Percentiles rank a stretch among this genome's conserved stretches.
phyloP scores from a whole-genome alignment of 192 early-diverging fungal genomes.

The Geranomyces variabilis region DNA sequence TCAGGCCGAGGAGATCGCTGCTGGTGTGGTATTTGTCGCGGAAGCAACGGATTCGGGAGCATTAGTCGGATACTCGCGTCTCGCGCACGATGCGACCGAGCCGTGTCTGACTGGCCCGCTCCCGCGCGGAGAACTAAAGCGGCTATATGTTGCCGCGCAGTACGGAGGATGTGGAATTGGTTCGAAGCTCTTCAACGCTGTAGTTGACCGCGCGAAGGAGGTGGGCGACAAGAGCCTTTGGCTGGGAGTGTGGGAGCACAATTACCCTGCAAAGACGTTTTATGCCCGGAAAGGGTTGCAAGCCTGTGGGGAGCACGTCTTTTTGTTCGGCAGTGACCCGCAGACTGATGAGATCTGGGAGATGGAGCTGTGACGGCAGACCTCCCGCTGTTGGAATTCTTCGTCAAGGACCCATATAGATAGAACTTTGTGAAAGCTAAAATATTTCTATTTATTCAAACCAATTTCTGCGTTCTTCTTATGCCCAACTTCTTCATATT shows the following conservation, averaged over 20 bases:
- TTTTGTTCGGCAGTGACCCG: slow-evolving; percentile 17
- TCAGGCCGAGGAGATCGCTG: background rate
- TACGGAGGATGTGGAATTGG: background rate
- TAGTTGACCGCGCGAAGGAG: background rate
- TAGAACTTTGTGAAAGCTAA: no score
- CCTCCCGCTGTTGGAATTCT: no score
- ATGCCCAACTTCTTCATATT: no score
- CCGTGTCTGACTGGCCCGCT: background rate
- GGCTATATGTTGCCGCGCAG: slow-evolving; percentile 10
- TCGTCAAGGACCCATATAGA: no score
- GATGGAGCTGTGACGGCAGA: slow-evolving; percentile 11
- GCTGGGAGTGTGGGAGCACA: slow-evolving; percentile 32
- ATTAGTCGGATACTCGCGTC: background rate
- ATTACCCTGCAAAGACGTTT: slow-evolving; percentile 10
- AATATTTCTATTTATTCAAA: no score
- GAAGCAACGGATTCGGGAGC: background rate
- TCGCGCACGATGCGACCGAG: background rate
- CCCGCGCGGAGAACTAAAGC: slow-evolving; percentile 16
- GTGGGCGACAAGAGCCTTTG: background rate
- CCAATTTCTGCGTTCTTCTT: no score
- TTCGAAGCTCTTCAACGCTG: background rate
- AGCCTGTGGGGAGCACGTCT: slow-evolving; percentile 12
- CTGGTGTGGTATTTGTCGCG: background rate
- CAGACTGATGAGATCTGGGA: slow-evolving; percentile 21
- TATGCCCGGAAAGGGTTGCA: slow-evolving; percentile 12